A percentile compares a stretch with the other conserved stretches of the same genome.
Conservation (phyloP, 1,139 yeast species). For the Ogataea hybrid region DNA sequence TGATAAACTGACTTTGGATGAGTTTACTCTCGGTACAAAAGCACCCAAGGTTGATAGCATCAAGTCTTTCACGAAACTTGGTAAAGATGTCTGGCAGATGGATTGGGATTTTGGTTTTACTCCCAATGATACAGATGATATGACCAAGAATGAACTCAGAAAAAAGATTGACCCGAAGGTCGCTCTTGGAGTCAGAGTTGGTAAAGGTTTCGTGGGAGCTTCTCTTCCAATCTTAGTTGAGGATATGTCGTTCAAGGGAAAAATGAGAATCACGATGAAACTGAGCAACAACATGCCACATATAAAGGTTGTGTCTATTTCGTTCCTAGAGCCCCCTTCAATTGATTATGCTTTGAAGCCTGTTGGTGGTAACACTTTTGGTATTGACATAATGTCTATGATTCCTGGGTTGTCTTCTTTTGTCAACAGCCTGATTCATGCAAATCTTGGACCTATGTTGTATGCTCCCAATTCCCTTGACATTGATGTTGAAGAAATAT, state of each 20-base stretch:
- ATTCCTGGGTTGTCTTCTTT: slow-evolving; percentile 75
- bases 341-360: slow-evolving; percentile 80
- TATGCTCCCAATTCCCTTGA: slow-evolving; percentile 83
- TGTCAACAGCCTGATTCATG: slow-evolving; percentile 66
- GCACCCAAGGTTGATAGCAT: slow-evolving; percentile 73
- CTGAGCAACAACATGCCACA: slow-evolving; percentile 69
- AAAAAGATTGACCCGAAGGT: slow-evolving; percentile 76
- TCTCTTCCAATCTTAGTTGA: slow-evolving; percentile 74
- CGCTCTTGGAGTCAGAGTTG: slow-evolving; percentile 73
- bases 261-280: slow-evolving; percentile 63
- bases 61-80: slow-evolving; percentile 67
- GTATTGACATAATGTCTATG: slow-evolving; percentile 77
- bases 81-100: slow-evolving; percentile 69
- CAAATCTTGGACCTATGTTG: slow-evolving; percentile 70
- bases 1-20: slow-evolving; percentile 66
- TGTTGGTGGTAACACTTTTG: slow-evolving; percentile 84
- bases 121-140: slow-evolving; percentile 77
- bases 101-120: slow-evolving; percentile 81
- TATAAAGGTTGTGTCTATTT: slow-evolving; percentile 65
- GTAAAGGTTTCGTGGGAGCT: slow-evolving; percentile 74
- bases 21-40: slow-evolving; percentile 75
- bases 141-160: slow-evolving; percentile 71
- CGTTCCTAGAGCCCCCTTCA: slow-evolving; percentile 71
- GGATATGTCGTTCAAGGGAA: slow-evolving; percentile 72
- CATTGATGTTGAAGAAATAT: slow-evolving; percentile 66